phyloP scores from a whole-genome alignment of 73 alveolate species.

The Breviolum minutum region DNA sequence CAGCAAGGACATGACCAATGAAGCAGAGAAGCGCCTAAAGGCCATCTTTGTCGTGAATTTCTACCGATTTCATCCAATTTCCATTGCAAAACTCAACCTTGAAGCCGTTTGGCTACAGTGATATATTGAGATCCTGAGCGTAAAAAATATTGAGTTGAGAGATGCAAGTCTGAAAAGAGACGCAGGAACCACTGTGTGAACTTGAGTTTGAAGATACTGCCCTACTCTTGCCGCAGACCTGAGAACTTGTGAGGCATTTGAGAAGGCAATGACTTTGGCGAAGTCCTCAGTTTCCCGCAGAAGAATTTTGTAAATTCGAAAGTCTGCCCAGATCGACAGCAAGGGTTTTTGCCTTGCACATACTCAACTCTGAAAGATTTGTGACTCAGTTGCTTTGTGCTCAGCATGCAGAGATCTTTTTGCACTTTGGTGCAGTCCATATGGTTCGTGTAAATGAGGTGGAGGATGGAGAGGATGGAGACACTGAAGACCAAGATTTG shows the following conservation, averaged over 20 bases:
- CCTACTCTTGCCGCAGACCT: too few species aligned
- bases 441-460: not conserved
- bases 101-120: too few species aligned
- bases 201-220: too few species aligned
- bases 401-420: not conserved
- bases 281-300: not conserved
- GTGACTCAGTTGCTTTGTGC: not conserved
- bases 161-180: too few species aligned
- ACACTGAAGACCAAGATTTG: constrained; percentile 43
- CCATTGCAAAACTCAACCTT: too few species aligned
- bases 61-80: too few species aligned
- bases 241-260: constrained; percentile 1
- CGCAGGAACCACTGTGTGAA: too few species aligned
- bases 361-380: not conserved
- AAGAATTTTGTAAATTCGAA: not conserved
- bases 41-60: not conserved
- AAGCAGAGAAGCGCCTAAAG: constrained; percentile 34
- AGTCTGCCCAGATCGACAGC: too few species aligned
- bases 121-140: too few species aligned
- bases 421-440: not conserved
- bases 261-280: constrained; percentile 16
- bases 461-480: constrained; percentile 51
- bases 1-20: constrained; percentile 54
- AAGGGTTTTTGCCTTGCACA: too few species aligned
- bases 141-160: too few species aligned